Evolutionary conservation across 2,329 filamentous ascomycete species (phyloP), one percentile per base, ranked within the genome.

Genomic region (Colletotrichum nymphaeae): DNA sequence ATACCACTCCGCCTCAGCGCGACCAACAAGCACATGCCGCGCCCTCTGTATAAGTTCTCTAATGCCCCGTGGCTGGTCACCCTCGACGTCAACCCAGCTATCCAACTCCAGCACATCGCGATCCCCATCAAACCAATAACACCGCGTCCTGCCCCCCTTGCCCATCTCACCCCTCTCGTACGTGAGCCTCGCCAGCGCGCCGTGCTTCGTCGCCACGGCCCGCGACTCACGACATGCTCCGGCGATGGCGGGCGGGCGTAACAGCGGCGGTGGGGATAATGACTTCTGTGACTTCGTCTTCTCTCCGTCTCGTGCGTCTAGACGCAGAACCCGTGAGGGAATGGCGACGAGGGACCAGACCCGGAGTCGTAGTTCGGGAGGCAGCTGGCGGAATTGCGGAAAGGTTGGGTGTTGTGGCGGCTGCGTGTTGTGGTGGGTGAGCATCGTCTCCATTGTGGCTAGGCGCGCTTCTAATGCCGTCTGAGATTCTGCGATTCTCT

Each of bases 401-500:
- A 72, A 74, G 5, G 37, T 3, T 28, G 24, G 4, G 42, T 32
- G 16, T 24, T 14, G 55, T 1, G 22, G 14, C 16, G 26, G 24
- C 6, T 42, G 11, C 12, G 19, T 19, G 0, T 28, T 14, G 16
- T 49, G 35, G 3, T 42, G 42, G 4, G 35, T 5, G 16, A 74
- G 19, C 24, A 63, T 28, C 42, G 16, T 73, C 63, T 74, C 72
- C 32, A 74, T 53, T 3, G 63, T 53, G 24, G 58, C 68, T 22
- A 74, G 46, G 5, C 72, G 28, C 42, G 22, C 11, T 58, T 67
- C 63, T 8, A 74, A 46, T 12, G 35, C 37, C n/a, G 26, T 59
- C 49, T 74, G 72, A 14, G 72, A 74, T 14, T 22, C 68, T 37
- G 68, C 68, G 16, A 74, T 68, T 52, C 67, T 72, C 22, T 74